Percentiles rank a stretch among this genome's conserved stretches.
These are phyloP conservation scores for Aphanomyces stellatus DNA, from an alignment of 352 stramenopile species.

Conservation along the genomic window DNA sequence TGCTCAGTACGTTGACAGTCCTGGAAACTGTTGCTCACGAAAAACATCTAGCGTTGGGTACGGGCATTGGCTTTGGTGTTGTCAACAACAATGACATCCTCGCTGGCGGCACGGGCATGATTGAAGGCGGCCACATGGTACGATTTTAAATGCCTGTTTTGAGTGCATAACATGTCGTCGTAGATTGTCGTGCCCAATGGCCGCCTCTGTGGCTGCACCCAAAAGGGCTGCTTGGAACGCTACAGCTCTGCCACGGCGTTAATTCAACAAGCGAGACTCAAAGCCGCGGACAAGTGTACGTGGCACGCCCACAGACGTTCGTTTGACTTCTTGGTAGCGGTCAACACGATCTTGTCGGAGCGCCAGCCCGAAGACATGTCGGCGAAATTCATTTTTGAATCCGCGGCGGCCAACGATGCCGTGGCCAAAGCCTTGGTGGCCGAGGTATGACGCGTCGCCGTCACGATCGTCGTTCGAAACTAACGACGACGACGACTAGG, in stretches of 20 bases:
- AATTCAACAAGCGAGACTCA: conserved; percentile 41
- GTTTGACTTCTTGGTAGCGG: no score
- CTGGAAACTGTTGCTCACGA: background rate
- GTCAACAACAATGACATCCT: conserved; percentile 58
- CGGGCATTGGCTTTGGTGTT: conserved; percentile 58
- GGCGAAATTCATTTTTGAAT: conserved; percentile 60
- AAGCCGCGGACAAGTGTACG: background rate
- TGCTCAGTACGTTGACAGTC: conserved; percentile 51
- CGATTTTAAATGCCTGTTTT: no score
- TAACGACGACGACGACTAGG: conserved; percentile 25
- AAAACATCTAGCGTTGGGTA: conserved; percentile 48
- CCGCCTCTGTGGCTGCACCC: conserved; percentile 56
- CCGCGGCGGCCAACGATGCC: conserved; percentile 50
- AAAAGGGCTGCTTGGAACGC: conserved; percentile 66
- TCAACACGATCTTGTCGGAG: conserved; percentile 40
- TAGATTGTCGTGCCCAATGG: conserved; percentile 81
- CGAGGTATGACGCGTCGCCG: background rate
- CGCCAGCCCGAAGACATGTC: conserved; percentile 45
- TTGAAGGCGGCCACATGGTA: conserved; percentile 78
- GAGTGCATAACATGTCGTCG: background rate
- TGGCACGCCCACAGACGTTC: no score
- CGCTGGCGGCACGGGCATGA: conserved; percentile 49
- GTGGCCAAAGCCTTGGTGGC: conserved; percentile 42
- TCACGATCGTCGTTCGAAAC: background rate
- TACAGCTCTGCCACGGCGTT: conserved; percentile 67